These are phyloP conservation scores for Nicotiana otophora DNA, from an alignment of 257 asterid genomes.

Conservation along the genomic window DNA sequence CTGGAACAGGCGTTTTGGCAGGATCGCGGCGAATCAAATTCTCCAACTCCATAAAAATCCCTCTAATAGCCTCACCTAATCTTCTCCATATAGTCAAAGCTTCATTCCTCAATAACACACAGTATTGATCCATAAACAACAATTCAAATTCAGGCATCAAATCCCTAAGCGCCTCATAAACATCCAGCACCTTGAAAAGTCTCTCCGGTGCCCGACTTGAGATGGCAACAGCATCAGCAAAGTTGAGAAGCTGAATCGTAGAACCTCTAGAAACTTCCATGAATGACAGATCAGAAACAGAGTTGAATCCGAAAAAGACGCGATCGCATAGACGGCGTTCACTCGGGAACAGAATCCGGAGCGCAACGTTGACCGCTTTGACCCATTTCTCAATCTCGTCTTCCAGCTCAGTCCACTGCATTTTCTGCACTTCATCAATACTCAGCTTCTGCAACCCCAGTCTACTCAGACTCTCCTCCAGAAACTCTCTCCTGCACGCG, in stretches of 20 bases:
- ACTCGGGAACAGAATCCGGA: conserved; percentile 79
- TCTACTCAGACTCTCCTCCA: conserved; percentile 92
- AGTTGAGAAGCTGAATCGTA: conserved; percentile 73
- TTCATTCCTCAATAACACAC: conserved; percentile 64
- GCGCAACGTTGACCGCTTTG: conserved; percentile 66
- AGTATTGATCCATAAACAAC: conserved; percentile 78
- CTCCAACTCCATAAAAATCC: conserved; percentile 92
- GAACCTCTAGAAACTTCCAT: conserved; percentile 95
- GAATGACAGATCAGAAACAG: conserved; percentile 76
- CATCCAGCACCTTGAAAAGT: conserved; percentile 81
- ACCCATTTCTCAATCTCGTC: conserved; percentile 95
- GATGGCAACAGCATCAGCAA: conserved; percentile 85
- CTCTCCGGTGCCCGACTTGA: conserved; percentile 97
- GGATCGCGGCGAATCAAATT: conserved; percentile 91
- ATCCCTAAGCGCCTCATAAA: conserved; percentile 81
- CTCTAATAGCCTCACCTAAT: conserved; percentile 78
- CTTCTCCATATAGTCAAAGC: conserved; percentile 83
- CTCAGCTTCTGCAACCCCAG: conserved; percentile 80
- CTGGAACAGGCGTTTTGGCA: conserved; percentile 74
- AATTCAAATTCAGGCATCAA: conserved; percentile 83
- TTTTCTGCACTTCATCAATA: conserved; percentile 78
- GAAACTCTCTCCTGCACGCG: conserved; percentile 68
- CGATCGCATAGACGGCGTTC: conserved; percentile 92
- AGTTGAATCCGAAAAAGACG: conserved; percentile 52
- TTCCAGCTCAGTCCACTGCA: conserved; percentile 84